phyloP scores from a whole-genome alignment of 306 rosid genomes.

The Citrullus colocynthis region DNA sequence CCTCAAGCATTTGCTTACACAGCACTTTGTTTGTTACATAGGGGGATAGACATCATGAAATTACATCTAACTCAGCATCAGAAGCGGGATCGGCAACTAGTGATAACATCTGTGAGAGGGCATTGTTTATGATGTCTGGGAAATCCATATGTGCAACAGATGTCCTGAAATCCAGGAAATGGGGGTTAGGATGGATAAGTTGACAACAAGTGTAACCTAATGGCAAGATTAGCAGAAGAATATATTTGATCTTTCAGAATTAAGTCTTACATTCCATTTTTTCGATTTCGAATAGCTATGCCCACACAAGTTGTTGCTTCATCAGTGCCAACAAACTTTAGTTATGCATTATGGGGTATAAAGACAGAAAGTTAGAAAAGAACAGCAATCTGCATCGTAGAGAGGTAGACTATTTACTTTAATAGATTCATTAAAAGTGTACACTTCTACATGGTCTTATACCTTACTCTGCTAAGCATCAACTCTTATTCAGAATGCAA shows the following conservation, averaged over 20 bases:
- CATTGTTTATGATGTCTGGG: slow-evolving; percentile 42
- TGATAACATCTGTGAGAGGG: slow-evolving; percentile 66
- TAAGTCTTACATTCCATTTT: slow-evolving; percentile 59
- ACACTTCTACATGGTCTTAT: not conserved
- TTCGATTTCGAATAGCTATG: slow-evolving; percentile 49
- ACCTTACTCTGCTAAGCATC: not conserved
- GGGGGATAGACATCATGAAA: not conserved
- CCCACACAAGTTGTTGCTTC: slow-evolving; percentile 96
- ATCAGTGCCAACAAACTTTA: slow-evolving; percentile 82
- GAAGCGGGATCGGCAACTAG: slow-evolving; percentile 21
- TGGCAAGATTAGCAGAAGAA: slow-evolving; percentile 2
- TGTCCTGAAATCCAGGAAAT: slow-evolving; percentile 30
- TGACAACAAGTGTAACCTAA: slow-evolving; percentile 1
- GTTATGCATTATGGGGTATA: not conserved
- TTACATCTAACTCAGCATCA: slow-evolving; percentile 54
- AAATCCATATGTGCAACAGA: slow-evolving; percentile 85
- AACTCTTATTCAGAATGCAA: not conserved
- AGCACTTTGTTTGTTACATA: not conserved
- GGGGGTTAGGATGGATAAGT: not conserved
- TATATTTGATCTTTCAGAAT: not conserved
- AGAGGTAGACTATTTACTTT: not conserved
- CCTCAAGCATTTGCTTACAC: not conserved
- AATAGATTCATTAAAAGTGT: not conserved
- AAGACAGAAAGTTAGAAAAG: not conserved
- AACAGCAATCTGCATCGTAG: not conserved